Conservation (phyloP, 805 yeast genomes). For the Ogataea naganishii region DNA sequence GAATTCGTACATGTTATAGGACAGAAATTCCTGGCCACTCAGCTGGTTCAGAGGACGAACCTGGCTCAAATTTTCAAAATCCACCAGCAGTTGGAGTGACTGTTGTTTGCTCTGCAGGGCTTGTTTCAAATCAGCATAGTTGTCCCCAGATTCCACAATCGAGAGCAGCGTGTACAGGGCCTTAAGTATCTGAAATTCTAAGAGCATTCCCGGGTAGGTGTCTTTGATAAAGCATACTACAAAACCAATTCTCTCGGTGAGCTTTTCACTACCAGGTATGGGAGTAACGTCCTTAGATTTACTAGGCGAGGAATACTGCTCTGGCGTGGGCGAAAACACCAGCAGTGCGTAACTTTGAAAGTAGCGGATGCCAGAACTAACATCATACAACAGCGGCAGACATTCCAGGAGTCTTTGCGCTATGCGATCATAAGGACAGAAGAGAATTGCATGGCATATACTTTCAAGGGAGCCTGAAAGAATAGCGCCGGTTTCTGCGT, state of each 20-base stretch:
- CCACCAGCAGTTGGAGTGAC: constrained; percentile 27
- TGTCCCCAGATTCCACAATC: constrained; percentile 38
- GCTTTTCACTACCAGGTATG: constrained; percentile 7
- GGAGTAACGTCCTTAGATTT: not conserved
- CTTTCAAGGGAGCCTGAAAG: constrained; percentile 59
- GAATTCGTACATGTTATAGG: constrained; percentile 41
- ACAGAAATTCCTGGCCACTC: constrained; percentile 41
- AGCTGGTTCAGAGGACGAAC: constrained; percentile 6
- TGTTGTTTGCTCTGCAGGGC: constrained; percentile 44
- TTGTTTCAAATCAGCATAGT: constrained; percentile 44
- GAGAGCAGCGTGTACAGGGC: constrained; percentile 46
- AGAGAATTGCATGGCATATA: constrained; percentile 65
- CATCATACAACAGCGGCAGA: constrained; percentile 47
- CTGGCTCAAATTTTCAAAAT: constrained; percentile 15
- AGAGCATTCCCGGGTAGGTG: constrained; percentile 58
- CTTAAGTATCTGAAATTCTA: constrained; percentile 55
- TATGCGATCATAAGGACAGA: constrained; percentile 31
- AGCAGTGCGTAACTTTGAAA: constrained; percentile 27
- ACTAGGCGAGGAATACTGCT: no score
- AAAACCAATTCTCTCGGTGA: constrained; percentile 42
- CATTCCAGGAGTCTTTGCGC: constrained; percentile 36
- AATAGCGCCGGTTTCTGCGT: constrained; percentile 33
- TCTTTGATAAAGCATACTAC: constrained; percentile 49
- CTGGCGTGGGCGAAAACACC: no score
- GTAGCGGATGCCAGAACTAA: constrained; percentile 31